Evolutionary conservation across 2,329 filamentous ascomycete species (phyloP).

Genomic region (Cyphellophora europaea): DNA sequence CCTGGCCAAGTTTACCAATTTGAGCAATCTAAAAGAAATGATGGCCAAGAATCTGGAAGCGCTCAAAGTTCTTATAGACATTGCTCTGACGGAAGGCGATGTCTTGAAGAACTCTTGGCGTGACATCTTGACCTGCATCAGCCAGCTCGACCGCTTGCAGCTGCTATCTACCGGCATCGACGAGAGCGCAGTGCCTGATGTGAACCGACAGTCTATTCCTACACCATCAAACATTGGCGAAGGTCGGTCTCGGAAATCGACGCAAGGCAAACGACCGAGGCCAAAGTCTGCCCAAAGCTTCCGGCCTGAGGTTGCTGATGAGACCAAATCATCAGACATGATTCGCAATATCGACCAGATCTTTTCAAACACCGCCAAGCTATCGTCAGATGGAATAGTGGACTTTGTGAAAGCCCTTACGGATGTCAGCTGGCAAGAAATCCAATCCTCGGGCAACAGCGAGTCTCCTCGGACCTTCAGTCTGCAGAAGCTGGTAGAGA

Average conservation of each 20-base stretch:
- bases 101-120: slow-evolving; percentile 85
- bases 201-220: slow-evolving; percentile 70
- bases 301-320: slow-evolving; percentile 74
- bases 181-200: slow-evolving; percentile 83
- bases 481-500: slow-evolving; percentile 95
- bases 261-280: slow-evolving; percentile 40
- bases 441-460: slow-evolving; percentile 91
- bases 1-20: slow-evolving; percentile 84
- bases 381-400: slow-evolving; percentile 89
- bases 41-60: slow-evolving; percentile 94
- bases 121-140: slow-evolving; percentile 89
- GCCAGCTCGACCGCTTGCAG: slow-evolving; percentile 89
- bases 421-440: slow-evolving; percentile 98
- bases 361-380: slow-evolving; percentile 89
- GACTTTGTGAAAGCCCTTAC: slow-evolving; percentile 88
- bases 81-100: slow-evolving; percentile 89
- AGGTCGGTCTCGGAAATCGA: slow-evolving; percentile 55
- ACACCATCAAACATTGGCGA: slow-evolving; percentile 45
- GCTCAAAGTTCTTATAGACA: slow-evolving; percentile 79
- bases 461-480: slow-evolving; percentile 95
- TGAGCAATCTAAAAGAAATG: slow-evolving; percentile 94
- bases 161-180: slow-evolving; percentile 91
- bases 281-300: slow-evolving; percentile 43
- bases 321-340: slow-evolving; percentile 86
- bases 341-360: slow-evolving; percentile 89